Evolutionary conservation across 441 rosid genomes (phyloP), one percentile per base, ranked within the genome.

Genomic region (Bruguiera hainesii): DNA sequence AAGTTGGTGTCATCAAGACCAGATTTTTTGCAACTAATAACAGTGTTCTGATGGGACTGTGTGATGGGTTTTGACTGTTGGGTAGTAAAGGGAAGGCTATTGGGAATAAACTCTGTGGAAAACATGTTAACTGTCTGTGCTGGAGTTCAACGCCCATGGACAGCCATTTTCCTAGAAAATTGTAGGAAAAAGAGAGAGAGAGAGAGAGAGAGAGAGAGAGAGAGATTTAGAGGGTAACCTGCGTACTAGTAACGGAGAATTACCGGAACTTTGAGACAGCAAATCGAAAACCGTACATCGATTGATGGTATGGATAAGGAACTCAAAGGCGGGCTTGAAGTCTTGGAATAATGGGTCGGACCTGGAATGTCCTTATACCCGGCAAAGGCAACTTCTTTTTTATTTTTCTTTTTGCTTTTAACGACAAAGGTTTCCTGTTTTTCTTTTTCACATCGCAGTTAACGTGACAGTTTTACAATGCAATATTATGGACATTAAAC

Each of bases 51-150:
- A 46, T 66, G 74, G 30, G 83, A 61, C 50, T 58, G 76, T 42
- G 84, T 79, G 71, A 67, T 46, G 73, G 80, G 77, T 66, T 76
- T 83, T 20, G 46, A 61, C 10, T 68, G 68, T 23, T 61, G 75
- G 51, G 76, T 21, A 39, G 71, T 39, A 64, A 76, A 70, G 42
- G 61, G 63, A 39, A 81, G 61, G 50, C 55, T 31, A 20, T 56
- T 80, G 65, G 82, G 74, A 25, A 79, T 19, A 51, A 77, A 51
- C 62, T 86, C 84, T 8, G 75, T 21, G n/a, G 88, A 78, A 67
- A 77, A 74, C 13, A 69, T 19, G 78, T 42, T 86, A 78, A 73
- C 30, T 73, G 49, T 42, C 15, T 67, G 56, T 62, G 61, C 20
- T 25, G 31, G 10, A 5, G 58, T 30, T 72, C 58, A 61, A 33